Conservation (phyloP, 371 early-diverging fungal genomes). For the Actinomortierella wolfii region DNA sequence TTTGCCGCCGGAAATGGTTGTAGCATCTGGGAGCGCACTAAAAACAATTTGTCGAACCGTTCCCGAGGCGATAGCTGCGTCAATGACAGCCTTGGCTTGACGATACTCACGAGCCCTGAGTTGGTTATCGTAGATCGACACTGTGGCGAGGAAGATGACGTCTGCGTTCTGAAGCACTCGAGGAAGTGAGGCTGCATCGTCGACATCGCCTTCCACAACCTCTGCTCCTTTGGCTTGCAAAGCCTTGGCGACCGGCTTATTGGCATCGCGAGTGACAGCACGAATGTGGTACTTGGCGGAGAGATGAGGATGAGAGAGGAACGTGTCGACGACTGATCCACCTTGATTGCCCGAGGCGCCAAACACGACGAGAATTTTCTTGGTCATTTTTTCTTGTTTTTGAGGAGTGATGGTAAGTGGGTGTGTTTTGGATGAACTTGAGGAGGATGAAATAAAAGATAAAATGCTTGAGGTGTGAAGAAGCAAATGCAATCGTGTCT, state of each 20-base stretch:
- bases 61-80: too few species aligned
- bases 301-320: conserved; percentile 1
- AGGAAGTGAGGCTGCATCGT: neutral
- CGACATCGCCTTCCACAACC: conserved; percentile 5
- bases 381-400: neutral
- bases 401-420: neutral
- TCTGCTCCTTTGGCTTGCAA: conserved; percentile 3
- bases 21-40: conserved; percentile 10
- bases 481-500: too few species aligned
- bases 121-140: conserved; percentile 1
- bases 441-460: too few species aligned
- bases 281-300: conserved; percentile 1
- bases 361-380: neutral
- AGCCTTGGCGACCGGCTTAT: neutral
- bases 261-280: conserved; percentile 5
- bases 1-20: conserved; percentile 5
- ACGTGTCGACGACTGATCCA: conserved; percentile 2
- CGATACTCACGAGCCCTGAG: neutral
- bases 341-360: conserved; percentile 7
- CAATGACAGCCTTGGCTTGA: neutral
- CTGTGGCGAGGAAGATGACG: neutral
- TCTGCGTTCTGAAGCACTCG: conserved; percentile 1
- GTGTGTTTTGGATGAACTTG: too few species aligned
- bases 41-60: conserved; percentile 5
- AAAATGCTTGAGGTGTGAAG: too few species aligned